A percentile compares a stretch with the other conserved stretches of the same genome.
Evolutionary conservation across 2,329 filamentous ascomycete genomes (phyloP).

Genomic region (Fusarium stilboides): DNA sequence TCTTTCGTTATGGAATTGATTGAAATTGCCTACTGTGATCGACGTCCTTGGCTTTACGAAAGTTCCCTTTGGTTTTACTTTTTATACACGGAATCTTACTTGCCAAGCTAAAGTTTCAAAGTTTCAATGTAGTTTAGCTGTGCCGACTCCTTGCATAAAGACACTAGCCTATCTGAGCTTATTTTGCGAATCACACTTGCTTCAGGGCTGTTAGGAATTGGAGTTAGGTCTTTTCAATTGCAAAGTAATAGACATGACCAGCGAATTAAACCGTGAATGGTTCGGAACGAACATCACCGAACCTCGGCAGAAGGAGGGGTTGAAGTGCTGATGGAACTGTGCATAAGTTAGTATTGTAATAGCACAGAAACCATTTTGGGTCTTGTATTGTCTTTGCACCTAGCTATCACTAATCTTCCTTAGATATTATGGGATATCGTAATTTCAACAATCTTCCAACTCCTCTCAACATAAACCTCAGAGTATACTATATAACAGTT

Average conservation of each 20-base stretch:
- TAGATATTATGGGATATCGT: too few relatives aligned
- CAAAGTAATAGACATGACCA: neutral
- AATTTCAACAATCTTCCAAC: too few relatives aligned
- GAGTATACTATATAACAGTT: too few relatives aligned
- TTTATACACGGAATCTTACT: neutral
- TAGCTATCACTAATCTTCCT: too few relatives aligned
- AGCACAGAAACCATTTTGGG: neutral
- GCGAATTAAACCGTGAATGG: neutral
- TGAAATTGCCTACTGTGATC: neutral
- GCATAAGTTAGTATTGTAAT: neutral
- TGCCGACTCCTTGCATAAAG: neutral
- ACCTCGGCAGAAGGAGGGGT: neutral
- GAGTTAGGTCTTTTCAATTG: neutral
- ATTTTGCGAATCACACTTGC: neutral
- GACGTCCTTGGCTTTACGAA: neutral
- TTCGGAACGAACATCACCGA: neutral
- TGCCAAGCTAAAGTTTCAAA: neutral
- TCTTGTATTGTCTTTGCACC: too few relatives aligned
- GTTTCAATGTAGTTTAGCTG: neutral
- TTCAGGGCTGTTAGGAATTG: too few relatives aligned
- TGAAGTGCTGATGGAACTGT: neutral
- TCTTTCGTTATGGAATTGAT: neutral
- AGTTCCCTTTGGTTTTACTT: neutral
- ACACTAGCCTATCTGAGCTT: neutral
- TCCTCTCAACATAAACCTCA: too few relatives aligned